Conservation (phyloP, 192 early-diverging fungal species). For the Coemansia sp. region DNA sequence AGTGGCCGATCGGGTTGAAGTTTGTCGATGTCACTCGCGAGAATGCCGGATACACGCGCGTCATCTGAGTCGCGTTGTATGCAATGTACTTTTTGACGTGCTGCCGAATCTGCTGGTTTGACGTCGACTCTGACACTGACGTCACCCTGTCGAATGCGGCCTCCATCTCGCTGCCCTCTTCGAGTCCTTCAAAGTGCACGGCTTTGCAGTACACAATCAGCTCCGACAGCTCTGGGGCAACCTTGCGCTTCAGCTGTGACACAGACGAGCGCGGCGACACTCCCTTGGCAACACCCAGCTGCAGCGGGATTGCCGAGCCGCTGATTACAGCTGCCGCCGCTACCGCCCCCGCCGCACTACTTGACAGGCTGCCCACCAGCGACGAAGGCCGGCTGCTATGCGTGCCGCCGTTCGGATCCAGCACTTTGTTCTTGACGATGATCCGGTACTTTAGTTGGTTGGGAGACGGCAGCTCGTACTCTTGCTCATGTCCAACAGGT, state of each 20-base stretch:
- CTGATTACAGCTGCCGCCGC: not conserved
- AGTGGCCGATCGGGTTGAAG: constrained; percentile 79
- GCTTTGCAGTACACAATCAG: constrained; percentile 65
- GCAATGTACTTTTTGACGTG: constrained; percentile 55
- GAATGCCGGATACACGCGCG: constrained; percentile 78
- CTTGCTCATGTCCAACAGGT: constrained; percentile 24
- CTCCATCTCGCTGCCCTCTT: constrained; percentile 39
- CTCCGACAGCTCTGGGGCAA: constrained; percentile 59
- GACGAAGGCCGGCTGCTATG: constrained; percentile 15
- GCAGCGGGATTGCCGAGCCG: not conserved
- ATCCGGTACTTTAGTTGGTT: constrained; percentile 66
- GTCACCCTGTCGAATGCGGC: constrained; percentile 62
- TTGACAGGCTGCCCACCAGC: not conserved
- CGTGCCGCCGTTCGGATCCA: constrained; percentile 3
- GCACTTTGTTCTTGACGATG: constrained; percentile 70
- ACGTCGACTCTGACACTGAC: constrained; percentile 72
- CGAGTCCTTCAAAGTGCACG: constrained; percentile 59
- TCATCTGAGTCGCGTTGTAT: constrained; percentile 61
- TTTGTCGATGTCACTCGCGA: constrained; percentile 80
- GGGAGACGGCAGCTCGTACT: constrained; percentile 65
- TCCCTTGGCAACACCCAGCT: constrained; percentile 3
- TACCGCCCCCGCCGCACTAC: not conserved
- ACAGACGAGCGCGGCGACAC: constrained; percentile 32
- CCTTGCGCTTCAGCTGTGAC: constrained; percentile 46
- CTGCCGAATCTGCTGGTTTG: constrained; percentile 56